A percentile compares a stretch with the other conserved stretches of the same genome.
phyloP scores from a whole-genome alignment of 1,139 yeast genomes.

The Yamadazyma conglobata region DNA sequence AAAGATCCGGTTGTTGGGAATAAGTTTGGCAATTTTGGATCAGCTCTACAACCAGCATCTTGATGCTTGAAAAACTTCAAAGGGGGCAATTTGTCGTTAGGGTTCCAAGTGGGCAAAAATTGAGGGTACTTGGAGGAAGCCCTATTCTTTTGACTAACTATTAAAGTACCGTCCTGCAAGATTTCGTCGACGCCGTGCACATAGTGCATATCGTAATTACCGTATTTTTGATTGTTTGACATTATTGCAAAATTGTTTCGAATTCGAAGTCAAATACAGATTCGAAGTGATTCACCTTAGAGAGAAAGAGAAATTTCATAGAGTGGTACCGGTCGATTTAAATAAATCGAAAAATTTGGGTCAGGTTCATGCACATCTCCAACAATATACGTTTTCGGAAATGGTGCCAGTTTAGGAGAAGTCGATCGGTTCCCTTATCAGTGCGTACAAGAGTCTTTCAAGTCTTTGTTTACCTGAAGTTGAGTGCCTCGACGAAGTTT shows the following conservation, averaged over 20 bases:
- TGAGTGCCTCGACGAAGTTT: too few relatives aligned
- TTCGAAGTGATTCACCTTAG: too few relatives aligned
- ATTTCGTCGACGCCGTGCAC: constrained; percentile 38
- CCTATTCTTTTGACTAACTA: constrained; percentile 25
- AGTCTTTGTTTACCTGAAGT: too few relatives aligned
- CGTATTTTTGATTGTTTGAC: constrained; percentile 20
- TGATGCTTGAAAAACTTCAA: constrained; percentile 44
- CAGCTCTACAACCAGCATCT: constrained; percentile 56
- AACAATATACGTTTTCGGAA: constrained; percentile 6
- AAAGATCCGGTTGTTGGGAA: constrained; percentile 31
- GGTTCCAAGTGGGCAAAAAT: constrained; percentile 51
- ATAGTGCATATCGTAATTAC: constrained; percentile 42
- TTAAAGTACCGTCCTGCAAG: constrained; percentile 35
- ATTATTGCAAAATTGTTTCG: constrained; percentile 4
- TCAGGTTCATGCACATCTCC: constrained; percentile 10
- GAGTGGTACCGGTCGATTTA: too few relatives aligned
- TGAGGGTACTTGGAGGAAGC: constrained; percentile 32
- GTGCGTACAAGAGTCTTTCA: too few relatives aligned
- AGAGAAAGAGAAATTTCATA: too few relatives aligned
- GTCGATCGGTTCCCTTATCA: too few relatives aligned
- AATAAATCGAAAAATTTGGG: constrained; percentile 1
- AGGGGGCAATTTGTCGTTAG: constrained; percentile 40
- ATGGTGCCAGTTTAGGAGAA: constrained; percentile 3
- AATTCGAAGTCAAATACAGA: too few relatives aligned
- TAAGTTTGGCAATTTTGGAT: constrained; percentile 46